These are phyloP conservation scores for Blepharisma japonicum DNA, from an alignment of 73 alveolate species.

Conservation along the genomic window DNA sequence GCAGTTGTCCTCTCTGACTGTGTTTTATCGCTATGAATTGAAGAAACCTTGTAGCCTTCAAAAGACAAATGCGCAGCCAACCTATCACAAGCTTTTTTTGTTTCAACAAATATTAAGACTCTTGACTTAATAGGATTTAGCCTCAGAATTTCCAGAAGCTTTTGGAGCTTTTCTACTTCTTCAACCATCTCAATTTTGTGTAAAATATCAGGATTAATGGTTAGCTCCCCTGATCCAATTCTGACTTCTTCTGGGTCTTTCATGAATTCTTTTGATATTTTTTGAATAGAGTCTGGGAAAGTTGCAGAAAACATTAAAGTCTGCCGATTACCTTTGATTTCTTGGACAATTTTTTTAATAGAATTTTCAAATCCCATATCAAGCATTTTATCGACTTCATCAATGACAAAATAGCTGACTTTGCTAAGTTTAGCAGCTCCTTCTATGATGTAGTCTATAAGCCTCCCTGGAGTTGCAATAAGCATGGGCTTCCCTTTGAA, in stretches of 20 bases:
- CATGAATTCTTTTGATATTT: conserved; percentile 57
- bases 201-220: conserved; percentile 44
- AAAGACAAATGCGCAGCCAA: conserved; percentile 48
- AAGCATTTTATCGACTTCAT: conserved; percentile 98
- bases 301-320: conserved; percentile 88
- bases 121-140: conserved; percentile 41
- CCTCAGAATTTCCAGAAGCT: conserved; percentile 78
- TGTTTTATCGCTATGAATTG: conserved; percentile 89
- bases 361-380: conserved; percentile 88
- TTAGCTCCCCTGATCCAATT: conserved; percentile 40
- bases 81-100: conserved; percentile 79
- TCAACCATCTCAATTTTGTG: conserved; percentile 53
- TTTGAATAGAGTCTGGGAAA: conserved; percentile 79
- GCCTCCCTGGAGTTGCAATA: conserved; percentile 89
- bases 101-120: conserved; percentile 75
- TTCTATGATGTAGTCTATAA: conserved; percentile 85
- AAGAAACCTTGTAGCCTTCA: conserved; percentile 54
- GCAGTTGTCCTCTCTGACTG: conserved; percentile 44
- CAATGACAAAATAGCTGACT: conserved; percentile 87
- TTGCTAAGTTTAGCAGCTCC: conserved; percentile 75
- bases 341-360: conserved; percentile 53
- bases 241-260: conserved; percentile 57
- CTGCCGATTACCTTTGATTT: conserved; percentile 69
- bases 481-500: conserved; percentile 65
- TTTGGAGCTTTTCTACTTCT: conserved; percentile 35